Conservation (phyloP, 2,329 filamentous ascomycete species). For the Nigrospora sphaerica region DNA sequence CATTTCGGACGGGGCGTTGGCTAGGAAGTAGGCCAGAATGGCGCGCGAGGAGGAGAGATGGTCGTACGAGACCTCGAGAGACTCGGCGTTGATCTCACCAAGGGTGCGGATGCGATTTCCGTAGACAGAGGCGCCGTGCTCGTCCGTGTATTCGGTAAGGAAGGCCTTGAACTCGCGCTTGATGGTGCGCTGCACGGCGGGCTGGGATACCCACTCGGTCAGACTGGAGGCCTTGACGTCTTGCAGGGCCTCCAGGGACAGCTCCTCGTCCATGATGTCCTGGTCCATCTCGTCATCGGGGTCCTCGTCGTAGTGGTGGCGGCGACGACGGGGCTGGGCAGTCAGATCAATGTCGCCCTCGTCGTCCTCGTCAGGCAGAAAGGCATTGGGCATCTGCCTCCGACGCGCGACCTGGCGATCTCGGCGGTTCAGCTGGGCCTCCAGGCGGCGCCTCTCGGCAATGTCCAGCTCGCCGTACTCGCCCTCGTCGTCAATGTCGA, state of each 20-base stretch:
- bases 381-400: constrained; percentile 63
- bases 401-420: constrained; percentile 64
- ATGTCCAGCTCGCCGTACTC: constrained; percentile 66
- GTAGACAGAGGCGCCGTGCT: constrained; percentile 85
- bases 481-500: constrained; percentile 70
- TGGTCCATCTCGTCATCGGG: constrained; percentile 86
- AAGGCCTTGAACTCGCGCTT: constrained; percentile 97
- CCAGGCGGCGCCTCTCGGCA: constrained; percentile 61
- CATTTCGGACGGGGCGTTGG: constrained; percentile 91
- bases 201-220: constrained; percentile 90
- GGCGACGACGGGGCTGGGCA: constrained; percentile 73
- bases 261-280: constrained; percentile 92
- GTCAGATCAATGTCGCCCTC: constrained; percentile 80
- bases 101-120: constrained; percentile 88
- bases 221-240: constrained; percentile 91
- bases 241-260: constrained; percentile 82
- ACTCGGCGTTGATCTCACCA: constrained; percentile 96
- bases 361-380: constrained; percentile 71
- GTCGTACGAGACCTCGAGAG: constrained; percentile 91
- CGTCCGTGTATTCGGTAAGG: constrained; percentile 90
- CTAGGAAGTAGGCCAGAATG: constrained; percentile 89
- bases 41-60: constrained; percentile 88
- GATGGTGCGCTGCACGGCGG: constrained; percentile 85
- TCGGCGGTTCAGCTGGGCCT: constrained; percentile 65
- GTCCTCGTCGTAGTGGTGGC: constrained; percentile 91